Evolutionary conservation across 768 basidiomycete genomes (phyloP).

Genomic region (Tylopilus subfusipes): DNA sequence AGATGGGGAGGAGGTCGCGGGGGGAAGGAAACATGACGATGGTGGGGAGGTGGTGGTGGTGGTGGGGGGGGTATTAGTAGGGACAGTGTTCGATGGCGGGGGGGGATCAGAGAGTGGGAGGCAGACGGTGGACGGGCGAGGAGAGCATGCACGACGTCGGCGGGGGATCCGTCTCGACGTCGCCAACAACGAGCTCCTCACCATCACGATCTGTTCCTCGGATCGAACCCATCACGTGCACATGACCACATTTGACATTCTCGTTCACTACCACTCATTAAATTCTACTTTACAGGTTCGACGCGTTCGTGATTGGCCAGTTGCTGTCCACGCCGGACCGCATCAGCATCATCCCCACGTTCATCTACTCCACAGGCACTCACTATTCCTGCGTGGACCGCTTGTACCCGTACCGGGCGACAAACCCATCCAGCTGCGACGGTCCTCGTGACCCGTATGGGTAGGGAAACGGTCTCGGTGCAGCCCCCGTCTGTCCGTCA

Average conservation of each 20-base stretch:
- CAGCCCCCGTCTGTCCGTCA: conserved; percentile 65
- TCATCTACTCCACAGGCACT: conserved; percentile 31
- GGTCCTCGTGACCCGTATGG: conserved; percentile 97
- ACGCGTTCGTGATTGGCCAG: conserved; percentile 27
- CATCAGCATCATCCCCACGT: not conserved
- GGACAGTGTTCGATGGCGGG: too few species aligned
- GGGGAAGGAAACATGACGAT: conserved; percentile 19
- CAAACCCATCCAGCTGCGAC: conserved; percentile 73
- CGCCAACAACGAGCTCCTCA: conserved; percentile 16
- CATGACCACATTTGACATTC: conserved; percentile 7
- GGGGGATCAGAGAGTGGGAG: conserved; percentile 20
- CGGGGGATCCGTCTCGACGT: conserved; percentile 27
- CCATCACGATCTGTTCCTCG: conserved; percentile 28
- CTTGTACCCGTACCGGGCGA: conserved; percentile 72
- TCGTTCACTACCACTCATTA: not conserved
- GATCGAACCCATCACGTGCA: conserved; percentile 30
- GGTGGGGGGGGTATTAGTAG: not conserved
- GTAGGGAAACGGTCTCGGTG: conserved; percentile 74
- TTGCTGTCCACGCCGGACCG: conserved; percentile 12
- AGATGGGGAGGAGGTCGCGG: conserved; percentile 35
- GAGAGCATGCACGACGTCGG: conserved; percentile 22
- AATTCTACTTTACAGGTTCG: conserved; percentile 20
- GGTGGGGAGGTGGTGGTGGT: not conserved
- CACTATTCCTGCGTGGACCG: conserved; percentile 70
- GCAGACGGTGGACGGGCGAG: conserved; percentile 11